These are phyloP conservation scores for Ascochyta clinopodiicola DNA, from an alignment of 2,329 filamentous ascomycete genomes.

Conservation along the genomic window DNA sequence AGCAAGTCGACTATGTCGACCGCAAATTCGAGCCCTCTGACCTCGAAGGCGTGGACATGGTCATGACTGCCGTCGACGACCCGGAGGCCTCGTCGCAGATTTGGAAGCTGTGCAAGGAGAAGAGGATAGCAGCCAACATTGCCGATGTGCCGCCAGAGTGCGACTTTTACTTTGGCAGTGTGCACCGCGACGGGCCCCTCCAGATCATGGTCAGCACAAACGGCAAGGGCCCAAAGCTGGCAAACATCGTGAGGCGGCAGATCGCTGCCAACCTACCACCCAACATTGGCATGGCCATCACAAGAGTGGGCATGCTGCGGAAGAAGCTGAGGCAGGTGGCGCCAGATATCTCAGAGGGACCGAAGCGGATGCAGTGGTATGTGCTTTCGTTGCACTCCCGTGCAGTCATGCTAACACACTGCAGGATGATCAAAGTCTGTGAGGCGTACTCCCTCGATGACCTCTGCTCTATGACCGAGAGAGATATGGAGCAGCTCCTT, in stretches of 20 bases:
- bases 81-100: constrained; percentile 87
- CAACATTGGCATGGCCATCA: constrained; percentile 84
- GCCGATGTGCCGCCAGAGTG: constrained; percentile 96
- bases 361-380: constrained; percentile 89
- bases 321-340: constrained; percentile 79
- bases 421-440: constrained; percentile 89
- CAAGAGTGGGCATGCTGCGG: constrained; percentile 80
- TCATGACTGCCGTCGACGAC: constrained; percentile 91
- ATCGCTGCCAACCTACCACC: constrained; percentile 79
- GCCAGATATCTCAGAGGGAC: constrained; percentile 73
- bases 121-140: constrained; percentile 87
- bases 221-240: constrained; percentile 90
- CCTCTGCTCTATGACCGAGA: constrained; percentile 79
- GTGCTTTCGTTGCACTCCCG: not conserved
- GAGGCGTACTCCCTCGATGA: constrained; percentile 86
- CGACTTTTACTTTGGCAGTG: constrained; percentile 97
- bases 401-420: constrained; percentile 34
- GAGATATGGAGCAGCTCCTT: constrained; percentile 82
- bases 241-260: constrained; percentile 81
- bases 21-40: constrained; percentile 87
- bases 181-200: constrained; percentile 91
- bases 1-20: constrained; percentile 80
- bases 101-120: constrained; percentile 91
- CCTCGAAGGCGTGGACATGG: constrained; percentile 82
- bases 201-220: constrained; percentile 99